Evolutionary conservation across 2,329 filamentous ascomycete species (phyloP), one percentile per base, ranked within the genome.

Genomic region (Clonostachys solani): DNA sequence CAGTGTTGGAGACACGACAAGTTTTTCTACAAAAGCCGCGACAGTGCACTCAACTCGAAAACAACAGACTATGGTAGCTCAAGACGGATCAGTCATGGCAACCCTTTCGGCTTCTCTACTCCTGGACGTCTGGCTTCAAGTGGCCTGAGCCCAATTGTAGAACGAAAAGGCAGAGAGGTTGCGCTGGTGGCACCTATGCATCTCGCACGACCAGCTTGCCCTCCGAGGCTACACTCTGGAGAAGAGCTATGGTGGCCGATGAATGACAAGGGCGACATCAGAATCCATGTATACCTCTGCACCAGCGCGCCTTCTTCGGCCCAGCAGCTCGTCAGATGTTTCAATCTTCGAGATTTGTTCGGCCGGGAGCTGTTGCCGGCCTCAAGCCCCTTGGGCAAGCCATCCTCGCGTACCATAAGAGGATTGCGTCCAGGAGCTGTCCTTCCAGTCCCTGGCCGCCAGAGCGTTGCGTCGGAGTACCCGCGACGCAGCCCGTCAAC

Each of bases 211-310:
- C 45, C 45, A 12, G 6, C 13, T 13, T 9, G 17, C 16, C 45
- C 45, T 9, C 9, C 23, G 8, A 19, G 12, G 12, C 18, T 43
- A 4, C 13, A 34, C 17, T 29, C 16, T 13, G 38, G 40, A 10
- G 17, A 36, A 9, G 45, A 47, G 19, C 18, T 47, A 17, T 47
- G 45, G 45, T 47, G 45, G 45, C 45, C 45, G 5, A 16, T 16
- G 9, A 33, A 35, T 10, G 15, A 13, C 33, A 43, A 42, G 15
- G 45, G 45, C 29, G 18, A 47, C 29, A 33, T 47, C 33, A 43
- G 43, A 19, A 19, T 47, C 40, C 45, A 47, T 18, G 45, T 43
- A 6, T 37, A 13, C 29, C 18, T 47, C 17, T 34, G 15, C 12
- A 18, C 40, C 16, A 18, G 40, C 15, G 15, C 8, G 8, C 33